Conservation (phyloP, 2,329 filamentous ascomycete species). For the Diaporthe vaccinii region DNA sequence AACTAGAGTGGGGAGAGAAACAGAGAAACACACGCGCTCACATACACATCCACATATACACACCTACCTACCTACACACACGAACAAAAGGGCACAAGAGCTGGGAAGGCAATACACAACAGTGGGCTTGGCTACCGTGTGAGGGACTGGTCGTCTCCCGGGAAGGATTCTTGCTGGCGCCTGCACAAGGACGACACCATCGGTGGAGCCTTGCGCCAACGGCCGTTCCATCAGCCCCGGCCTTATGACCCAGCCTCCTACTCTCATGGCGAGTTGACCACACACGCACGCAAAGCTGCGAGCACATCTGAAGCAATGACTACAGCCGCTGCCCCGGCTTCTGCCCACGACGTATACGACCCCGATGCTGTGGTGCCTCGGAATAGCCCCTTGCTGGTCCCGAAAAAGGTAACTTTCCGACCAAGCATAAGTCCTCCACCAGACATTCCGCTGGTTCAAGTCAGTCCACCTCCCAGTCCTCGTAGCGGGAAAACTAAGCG, state of each 20-base stretch:
- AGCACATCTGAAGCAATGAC: slow-evolving; percentile 55
- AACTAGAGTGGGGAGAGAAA: neutral
- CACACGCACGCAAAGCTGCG: slow-evolving; percentile 47
- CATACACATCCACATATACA: neutral
- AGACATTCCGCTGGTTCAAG: slow-evolving; percentile 58
- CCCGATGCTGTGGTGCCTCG: slow-evolving; percentile 58
- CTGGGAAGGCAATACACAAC: slow-evolving; percentile 6
- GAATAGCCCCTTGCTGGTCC: slow-evolving; percentile 55
- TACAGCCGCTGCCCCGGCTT: slow-evolving; percentile 53
- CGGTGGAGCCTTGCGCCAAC: slow-evolving; percentile 31
- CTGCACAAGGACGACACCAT: neutral
- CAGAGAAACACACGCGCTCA: neutral
- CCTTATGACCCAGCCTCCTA: slow-evolving; percentile 29
- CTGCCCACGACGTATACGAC: slow-evolving; percentile 57
- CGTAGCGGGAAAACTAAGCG: slow-evolving; percentile 64
- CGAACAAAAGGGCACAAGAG: slow-evolving; percentile 19
- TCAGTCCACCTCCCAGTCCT: slow-evolving; percentile 57
- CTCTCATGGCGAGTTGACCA: slow-evolving; percentile 51
- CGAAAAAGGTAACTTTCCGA: slow-evolving; percentile 58
- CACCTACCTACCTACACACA: neutral
- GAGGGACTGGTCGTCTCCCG: neutral
- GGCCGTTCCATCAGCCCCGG: slow-evolving; percentile 29
- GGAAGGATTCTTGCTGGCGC: neutral
- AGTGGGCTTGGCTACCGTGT: neutral
- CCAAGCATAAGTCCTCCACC: slow-evolving; percentile 67